A percentile compares a stretch with the other conserved stretches of the same genome.
Evolutionary conservation across 83 land plant genomes (phyloP).

Genomic region (Picea abies): DNA sequence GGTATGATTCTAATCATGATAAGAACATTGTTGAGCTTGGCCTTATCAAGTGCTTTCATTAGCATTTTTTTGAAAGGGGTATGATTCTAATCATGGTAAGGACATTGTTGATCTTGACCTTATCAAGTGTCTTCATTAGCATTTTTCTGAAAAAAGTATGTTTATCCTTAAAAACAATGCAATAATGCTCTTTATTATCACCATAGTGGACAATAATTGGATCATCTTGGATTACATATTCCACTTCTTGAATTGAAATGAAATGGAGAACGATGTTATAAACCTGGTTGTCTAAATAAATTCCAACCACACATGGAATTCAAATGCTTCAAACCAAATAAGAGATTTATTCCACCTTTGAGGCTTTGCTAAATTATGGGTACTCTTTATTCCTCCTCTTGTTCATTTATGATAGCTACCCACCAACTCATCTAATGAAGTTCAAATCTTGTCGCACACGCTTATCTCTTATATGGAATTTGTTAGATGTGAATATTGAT

Average conservation of each 20-base stretch:
- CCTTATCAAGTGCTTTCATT: background rate
- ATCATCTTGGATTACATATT: slow-evolving; percentile 11
- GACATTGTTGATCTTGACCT: background rate
- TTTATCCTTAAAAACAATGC: slow-evolving; percentile 4
- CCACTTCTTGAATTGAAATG: background rate
- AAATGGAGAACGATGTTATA: background rate
- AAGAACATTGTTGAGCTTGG: background rate
- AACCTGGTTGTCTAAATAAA: background rate
- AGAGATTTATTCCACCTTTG: too few species aligned
- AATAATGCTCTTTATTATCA: background rate
- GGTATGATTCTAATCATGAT: slow-evolving; percentile 19
- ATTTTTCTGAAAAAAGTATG: background rate
- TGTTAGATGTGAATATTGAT: too few species aligned
- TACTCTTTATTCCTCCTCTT: too few species aligned
- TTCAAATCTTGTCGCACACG: too few species aligned
- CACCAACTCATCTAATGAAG: too few species aligned
- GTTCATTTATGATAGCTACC: too few species aligned
- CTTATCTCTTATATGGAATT: too few species aligned
- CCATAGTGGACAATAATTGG: background rate
- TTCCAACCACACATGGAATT: too few species aligned
- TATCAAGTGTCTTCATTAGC: background rate
- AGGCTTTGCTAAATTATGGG: too few species aligned
- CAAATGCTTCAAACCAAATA: too few species aligned
- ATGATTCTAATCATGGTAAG: slow-evolving; percentile 17
- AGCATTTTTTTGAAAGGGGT: slow-evolving; percentile 5